These are phyloP conservation scores for Claviceps fusiformis DNA, from an alignment of 2,329 filamentous ascomycete species.

Conservation along the genomic window DNA sequence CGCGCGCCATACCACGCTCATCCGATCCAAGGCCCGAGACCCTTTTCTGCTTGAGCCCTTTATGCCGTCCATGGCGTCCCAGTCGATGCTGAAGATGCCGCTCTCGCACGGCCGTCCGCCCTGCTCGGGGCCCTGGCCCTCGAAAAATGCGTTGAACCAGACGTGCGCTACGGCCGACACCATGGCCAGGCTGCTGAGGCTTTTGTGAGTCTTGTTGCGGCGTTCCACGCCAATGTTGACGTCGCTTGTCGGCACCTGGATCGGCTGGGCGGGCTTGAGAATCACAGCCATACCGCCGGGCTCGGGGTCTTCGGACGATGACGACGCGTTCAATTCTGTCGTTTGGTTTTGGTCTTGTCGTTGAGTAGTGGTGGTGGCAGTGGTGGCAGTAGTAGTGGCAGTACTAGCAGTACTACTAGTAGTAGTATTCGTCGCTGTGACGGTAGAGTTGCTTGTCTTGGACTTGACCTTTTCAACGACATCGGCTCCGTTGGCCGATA, in stretches of 20 bases:
- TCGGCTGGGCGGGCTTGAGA: constrained; percentile 54
- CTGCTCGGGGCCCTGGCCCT: constrained; percentile 62
- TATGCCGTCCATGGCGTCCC: constrained; percentile 76
- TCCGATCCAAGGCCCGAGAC: constrained; percentile 62
- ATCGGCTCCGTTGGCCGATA: constrained; percentile 12
- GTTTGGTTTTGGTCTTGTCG: constrained; percentile 2
- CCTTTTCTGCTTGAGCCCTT: constrained; percentile 81
- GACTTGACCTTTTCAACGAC: constrained; percentile 12
- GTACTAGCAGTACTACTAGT: too few species aligned
- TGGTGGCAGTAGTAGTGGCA: too few species aligned
- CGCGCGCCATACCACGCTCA: constrained; percentile 73
- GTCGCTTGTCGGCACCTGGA: constrained; percentile 68
- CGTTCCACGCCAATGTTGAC: constrained; percentile 84
- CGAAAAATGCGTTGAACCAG: constrained; percentile 95
- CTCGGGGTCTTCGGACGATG: constrained; percentile 23
- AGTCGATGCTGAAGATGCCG: constrained; percentile 46
- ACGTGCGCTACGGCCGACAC: constrained; percentile 88
- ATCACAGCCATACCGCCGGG: constrained; percentile 60
- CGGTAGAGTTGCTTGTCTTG: constrained; percentile 8
- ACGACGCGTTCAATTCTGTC: neutral
- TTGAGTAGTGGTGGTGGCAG: constrained; percentile 1
- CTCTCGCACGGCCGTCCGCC: constrained; percentile 51
- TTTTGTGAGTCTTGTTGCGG: constrained; percentile 63
- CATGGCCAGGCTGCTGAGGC: constrained; percentile 73
- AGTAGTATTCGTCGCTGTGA: neutral